Base-by-base conservation (phyloP, 192 early-diverging fungal genomes). In the Gigaspora rosea region DNA sequence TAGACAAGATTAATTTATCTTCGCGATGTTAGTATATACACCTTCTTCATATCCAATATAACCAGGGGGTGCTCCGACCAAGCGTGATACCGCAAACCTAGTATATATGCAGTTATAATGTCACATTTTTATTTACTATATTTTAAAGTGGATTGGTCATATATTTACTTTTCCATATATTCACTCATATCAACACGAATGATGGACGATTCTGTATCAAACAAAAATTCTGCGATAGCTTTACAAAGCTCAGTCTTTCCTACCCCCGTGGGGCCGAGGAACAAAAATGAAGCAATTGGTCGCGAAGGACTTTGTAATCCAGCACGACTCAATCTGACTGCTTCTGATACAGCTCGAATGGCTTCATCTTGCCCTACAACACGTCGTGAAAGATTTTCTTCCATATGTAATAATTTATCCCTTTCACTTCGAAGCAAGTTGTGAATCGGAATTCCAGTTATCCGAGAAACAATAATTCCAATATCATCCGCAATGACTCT, bases 201-300 rank as follows among this genome's bases (percentile, higher is more conserved):
- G 47, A 95, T 89, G 2, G 89, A 88, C 36, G 82, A 79, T 66
- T 94, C 91, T 33, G 88, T 90, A 76, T 94, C 88, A 65, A 95
- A 95, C 16, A 95, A 64, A 79, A 93, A 93, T 75, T 90, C 86
- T 2, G 94, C 91, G 46, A 95, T 83, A 0, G 90, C 86, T 74
- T 94, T 94, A 79, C 90, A 92, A 22, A 95, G 76, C 66, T 92
- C 90, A 2, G 93, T 95, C 80, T 95, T 95, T 69, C 93, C 93
- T 41, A 91, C 90, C 58, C 93, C 93, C n/a, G 92, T 95, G 49
- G 93, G 92, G 52, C 93, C 93, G 41, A 92, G 84, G 85, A 95
- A 95, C 76, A 95, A 87, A 70, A 95, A 95, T 16, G 87, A 90
- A 15, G 92, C 93, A 62, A 93, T 85, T 8, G 93, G 92, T 41